Percentiles rank a stretch among this genome's conserved stretches.
These are phyloP conservation scores for Sarocladium kiliense DNA, from an alignment of 2,329 filamentous ascomycete species.

Conservation along the genomic window DNA sequence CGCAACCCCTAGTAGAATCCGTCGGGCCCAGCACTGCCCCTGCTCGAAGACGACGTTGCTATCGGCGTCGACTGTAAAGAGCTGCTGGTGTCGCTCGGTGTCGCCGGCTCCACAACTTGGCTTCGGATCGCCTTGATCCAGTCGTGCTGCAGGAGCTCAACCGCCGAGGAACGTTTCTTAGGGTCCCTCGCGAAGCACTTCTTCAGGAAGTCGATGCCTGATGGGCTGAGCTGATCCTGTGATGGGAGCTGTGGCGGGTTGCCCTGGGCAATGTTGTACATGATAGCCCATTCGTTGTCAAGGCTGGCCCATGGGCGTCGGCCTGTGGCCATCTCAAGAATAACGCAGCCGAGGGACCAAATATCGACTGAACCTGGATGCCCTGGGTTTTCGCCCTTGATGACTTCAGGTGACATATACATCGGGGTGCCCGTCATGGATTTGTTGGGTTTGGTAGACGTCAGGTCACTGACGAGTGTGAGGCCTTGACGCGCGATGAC, in stretches of 20 bases:
- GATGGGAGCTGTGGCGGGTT: conserved; percentile 84
- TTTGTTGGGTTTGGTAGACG: conserved; percentile 64
- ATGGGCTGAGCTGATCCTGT: conserved; percentile 74
- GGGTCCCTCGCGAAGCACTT: conserved; percentile 86
- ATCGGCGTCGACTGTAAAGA: conserved; percentile 32
- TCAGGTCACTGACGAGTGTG: conserved; percentile 63
- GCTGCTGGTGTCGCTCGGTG: conserved; percentile 51
- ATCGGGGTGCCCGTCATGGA: conserved; percentile 98
- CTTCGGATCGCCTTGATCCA: conserved; percentile 71
- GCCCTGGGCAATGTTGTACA: conserved; percentile 99
- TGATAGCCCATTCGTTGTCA: conserved; percentile 99
- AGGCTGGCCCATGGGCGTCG: conserved; percentile 90
- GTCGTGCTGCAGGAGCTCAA: conserved; percentile 88
- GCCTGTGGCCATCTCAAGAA: conserved; percentile 96
- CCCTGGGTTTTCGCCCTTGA: conserved; percentile 78
- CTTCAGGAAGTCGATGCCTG: conserved; percentile 82
- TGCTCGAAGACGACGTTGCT: conserved; percentile 23
- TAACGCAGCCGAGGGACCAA: conserved; percentile 94
- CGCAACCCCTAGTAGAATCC: conserved; percentile 23
- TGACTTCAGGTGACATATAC: conserved; percentile 99
- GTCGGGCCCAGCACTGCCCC: conserved; percentile 22
- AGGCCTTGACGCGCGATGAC: conserved; percentile 92
- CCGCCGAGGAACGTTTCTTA: conserved; percentile 69
- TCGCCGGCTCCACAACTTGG: conserved; percentile 59
- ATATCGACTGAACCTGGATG: conserved; percentile 86